Evolutionary conservation across 306 rosid genomes (phyloP).

Genomic region (Cucurbita ficifolia): DNA sequence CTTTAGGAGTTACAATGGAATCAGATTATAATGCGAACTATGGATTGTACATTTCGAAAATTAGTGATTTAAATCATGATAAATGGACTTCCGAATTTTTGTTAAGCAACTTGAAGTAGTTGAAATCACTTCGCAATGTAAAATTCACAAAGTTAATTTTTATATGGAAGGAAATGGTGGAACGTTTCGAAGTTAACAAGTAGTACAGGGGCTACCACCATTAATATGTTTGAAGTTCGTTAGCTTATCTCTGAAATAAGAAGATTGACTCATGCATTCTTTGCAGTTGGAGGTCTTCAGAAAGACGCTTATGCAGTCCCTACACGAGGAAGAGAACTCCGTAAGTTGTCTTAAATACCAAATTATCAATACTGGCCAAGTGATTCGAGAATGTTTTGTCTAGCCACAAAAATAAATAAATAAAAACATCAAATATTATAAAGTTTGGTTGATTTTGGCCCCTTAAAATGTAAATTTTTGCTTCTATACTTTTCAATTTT

Average conservation of each 20-base stretch:
- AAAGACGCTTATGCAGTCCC: constrained; percentile 81
- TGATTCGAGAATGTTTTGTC: neutral
- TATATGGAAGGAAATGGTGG: neutral
- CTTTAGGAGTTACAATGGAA: neutral
- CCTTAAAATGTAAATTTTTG: neutral
- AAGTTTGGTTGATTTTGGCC: neutral
- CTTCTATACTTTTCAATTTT: neutral
- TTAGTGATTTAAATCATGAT: neutral
- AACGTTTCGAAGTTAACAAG: neutral
- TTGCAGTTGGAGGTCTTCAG: constrained; percentile 82
- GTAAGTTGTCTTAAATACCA: constrained; percentile 21
- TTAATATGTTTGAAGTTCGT: neutral
- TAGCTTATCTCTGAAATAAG: neutral
- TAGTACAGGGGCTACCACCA: neutral
- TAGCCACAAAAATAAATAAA: neutral
- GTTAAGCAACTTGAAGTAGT: neutral
- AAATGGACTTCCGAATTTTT: neutral
- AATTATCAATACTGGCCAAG: neutral
- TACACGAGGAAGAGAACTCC: constrained; percentile 53
- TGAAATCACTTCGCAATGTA: neutral
- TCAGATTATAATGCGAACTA: neutral
- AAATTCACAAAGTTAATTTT: neutral
- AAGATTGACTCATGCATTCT: neutral
- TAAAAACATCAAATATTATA: no score
- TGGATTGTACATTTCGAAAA: no score